These are phyloP conservation scores for Lactarius hatsudake DNA, from an alignment of 768 basidiomycete species.

Conservation along the genomic window DNA sequence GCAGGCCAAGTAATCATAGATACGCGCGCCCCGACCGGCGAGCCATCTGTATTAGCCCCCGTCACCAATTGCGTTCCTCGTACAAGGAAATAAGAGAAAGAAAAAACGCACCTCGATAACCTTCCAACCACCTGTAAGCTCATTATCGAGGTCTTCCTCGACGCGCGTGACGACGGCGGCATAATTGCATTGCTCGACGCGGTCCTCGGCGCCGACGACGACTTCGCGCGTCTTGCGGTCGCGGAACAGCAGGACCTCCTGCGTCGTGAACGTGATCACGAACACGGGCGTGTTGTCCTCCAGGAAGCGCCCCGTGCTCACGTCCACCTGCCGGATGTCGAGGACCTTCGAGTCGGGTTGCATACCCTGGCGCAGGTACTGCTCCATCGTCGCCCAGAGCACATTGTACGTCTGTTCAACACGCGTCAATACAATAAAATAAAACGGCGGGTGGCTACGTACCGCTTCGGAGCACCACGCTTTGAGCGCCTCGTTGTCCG, in stretches of 20 bases:
- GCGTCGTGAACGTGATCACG: slow-evolving; percentile 87
- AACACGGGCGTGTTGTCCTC: slow-evolving; percentile 91
- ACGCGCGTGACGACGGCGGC: slow-evolving; percentile 87
- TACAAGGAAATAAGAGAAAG: neutral
- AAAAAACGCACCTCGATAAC: slow-evolving; percentile 75
- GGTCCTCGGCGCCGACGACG: slow-evolving; percentile 80
- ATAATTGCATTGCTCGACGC: slow-evolving; percentile 92
- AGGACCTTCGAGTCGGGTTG: slow-evolving; percentile 91
- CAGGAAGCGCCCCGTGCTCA: slow-evolving; percentile 82
- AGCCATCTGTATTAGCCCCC: slow-evolving; percentile 42
- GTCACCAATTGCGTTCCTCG: slow-evolving; percentile 10
- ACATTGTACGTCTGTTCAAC: slow-evolving; percentile 84
- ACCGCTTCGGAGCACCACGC: slow-evolving; percentile 97
- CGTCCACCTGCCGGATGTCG: slow-evolving; percentile 97
- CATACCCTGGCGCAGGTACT: slow-evolving; percentile 86
- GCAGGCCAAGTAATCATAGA: slow-evolving; percentile 33
- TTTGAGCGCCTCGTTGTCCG: slow-evolving; percentile 80
- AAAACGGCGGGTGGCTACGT: slow-evolving; percentile 34
- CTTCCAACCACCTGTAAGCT: slow-evolving; percentile 97
- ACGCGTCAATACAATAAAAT: neutral
- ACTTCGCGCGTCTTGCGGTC: slow-evolving; percentile 88
- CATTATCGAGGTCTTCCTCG: slow-evolving; percentile 84
- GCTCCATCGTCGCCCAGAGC: slow-evolving; percentile 97
- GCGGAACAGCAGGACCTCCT: slow-evolving; percentile 90
- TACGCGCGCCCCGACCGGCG: slow-evolving; percentile 51